Conservation (phyloP, 169 alveolate genomes). For the Plasmodium yoelii region DNA sequence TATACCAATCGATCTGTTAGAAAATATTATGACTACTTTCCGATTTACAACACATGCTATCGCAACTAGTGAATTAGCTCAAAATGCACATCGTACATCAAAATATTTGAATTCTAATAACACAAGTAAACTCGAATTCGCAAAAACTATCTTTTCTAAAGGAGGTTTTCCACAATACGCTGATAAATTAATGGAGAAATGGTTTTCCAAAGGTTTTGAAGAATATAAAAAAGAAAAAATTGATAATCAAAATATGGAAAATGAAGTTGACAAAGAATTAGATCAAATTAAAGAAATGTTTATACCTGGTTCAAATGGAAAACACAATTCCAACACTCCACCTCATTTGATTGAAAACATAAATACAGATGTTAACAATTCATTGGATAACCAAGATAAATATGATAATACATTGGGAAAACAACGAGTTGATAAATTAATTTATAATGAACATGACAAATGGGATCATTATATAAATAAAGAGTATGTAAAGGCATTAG, state of each 20-base stretch:
- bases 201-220: constrained; percentile 74
- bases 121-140: constrained; percentile 3
- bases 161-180: constrained; percentile 74
- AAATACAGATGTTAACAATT: neutral
- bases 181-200: constrained; percentile 47
- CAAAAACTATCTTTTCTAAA: constrained; percentile 29
- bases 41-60: constrained; percentile 84
- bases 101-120: neutral
- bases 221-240: constrained; percentile 58
- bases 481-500: constrained; percentile 77
- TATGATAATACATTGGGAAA: constrained; percentile 43
- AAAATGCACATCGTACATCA: constrained; percentile 60
- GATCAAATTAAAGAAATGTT: neutral
- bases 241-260: constrained; percentile 46
- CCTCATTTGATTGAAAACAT: no score
- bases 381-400: constrained; percentile 28
- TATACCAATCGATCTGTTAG: constrained; percentile 78
- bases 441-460: constrained; percentile 79
- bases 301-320: neutral
- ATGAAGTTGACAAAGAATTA: constrained; percentile 21
- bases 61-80: constrained; percentile 81
- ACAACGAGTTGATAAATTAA: constrained; percentile 69
- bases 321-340: neutral
- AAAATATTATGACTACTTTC: constrained; percentile 79
- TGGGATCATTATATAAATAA: constrained; percentile 85